Base-by-base conservation (phyloP, 2,329 filamentous ascomycete species). In the Monosporascus sp. region DNA sequence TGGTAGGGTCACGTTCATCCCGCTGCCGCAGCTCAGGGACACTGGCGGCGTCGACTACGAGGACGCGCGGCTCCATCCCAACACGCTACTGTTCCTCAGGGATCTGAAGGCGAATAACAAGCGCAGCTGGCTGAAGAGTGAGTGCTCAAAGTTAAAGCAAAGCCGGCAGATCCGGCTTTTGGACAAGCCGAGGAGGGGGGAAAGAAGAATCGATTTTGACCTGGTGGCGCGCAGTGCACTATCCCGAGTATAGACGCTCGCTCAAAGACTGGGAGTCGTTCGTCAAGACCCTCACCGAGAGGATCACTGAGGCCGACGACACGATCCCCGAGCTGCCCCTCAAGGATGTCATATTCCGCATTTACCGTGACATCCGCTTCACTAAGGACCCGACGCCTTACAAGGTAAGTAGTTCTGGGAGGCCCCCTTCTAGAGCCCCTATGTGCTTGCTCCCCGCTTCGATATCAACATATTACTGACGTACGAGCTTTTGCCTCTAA, bases 361-460 rank as follows among this genome's bases (percentile, higher is more conserved):
- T 96, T 54, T 90, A 96, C 70, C 80, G 91, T 62, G 91, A 96
- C 63, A 80, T 94, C 44, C 83, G 91, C 52, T 96, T 96, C 72
- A 88, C 81, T 64, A 88, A 89, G 61, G 86, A 96, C 64, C 88
- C 82, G 20, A 94, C 90, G 2, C 91, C 92, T 0, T 96, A 96
- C 76, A 96, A 95, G 79, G 88, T 88, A 72, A 63, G 76, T 37
- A 22, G 8, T 31, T 11, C 11, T 20, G 11, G 6, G 45, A 53
- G 41, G 48, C 44, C 48, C 49, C 52, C 53, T 38, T 49, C 31
- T 70, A 60, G 9, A 5, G 14, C 11, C 31, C 4, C 11, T 14
- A 35, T 35, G 9, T 35, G 31, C 31, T 11, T 35, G 11, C 31
- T 35, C 31, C 31, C 38, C n/a, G 38, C 62, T 50, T 18, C 45